A percentile compares a stretch with the other conserved stretches of the same genome.
These are phyloP conservation scores for Xylaria arbuscula DNA, from an alignment of 2,329 filamentous ascomycete species.

Conservation along the genomic window DNA sequence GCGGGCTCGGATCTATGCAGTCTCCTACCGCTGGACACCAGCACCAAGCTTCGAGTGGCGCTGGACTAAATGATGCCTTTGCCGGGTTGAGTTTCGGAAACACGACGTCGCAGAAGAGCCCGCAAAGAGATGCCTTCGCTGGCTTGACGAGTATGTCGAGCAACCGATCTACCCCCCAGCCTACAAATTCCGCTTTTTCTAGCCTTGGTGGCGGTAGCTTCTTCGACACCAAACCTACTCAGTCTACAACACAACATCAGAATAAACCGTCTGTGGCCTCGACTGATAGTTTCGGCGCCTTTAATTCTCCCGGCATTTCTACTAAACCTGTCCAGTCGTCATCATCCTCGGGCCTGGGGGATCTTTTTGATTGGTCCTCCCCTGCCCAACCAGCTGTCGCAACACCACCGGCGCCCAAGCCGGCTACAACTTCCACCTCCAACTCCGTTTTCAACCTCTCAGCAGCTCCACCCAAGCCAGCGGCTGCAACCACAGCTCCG, in stretches of 20 bases:
- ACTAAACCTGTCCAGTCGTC: constrained; percentile 59
- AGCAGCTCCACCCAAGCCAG: constrained; percentile 59
- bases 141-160: constrained; percentile 51
- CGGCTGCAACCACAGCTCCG: constrained; percentile 56
- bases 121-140: constrained; percentile 54
- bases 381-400: constrained; percentile 59
- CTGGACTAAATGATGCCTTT: constrained; percentile 85
- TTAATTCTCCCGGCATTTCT: constrained; percentile 59
- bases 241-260: constrained; percentile 66
- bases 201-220: constrained; percentile 77
- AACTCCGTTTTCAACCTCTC: constrained; percentile 88
- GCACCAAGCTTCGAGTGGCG: constrained; percentile 59
- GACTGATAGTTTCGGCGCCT: constrained; percentile 74
- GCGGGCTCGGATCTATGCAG: constrained; percentile 75
- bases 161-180: constrained; percentile 54
- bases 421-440: constrained; percentile 56
- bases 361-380: constrained; percentile 82
- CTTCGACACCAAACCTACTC: constrained; percentile 79
- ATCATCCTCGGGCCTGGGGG: constrained; percentile 72
- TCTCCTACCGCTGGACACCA: constrained; percentile 65
- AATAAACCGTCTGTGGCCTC: constrained; percentile 49
- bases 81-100: constrained; percentile 72
- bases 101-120: constrained; percentile 55
- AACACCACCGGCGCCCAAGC: constrained; percentile 56
- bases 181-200: constrained; percentile 56